phyloP scores from a whole-genome alignment of 2,329 filamentous ascomycete species.

The Colletotrichum tamarilloi region DNA sequence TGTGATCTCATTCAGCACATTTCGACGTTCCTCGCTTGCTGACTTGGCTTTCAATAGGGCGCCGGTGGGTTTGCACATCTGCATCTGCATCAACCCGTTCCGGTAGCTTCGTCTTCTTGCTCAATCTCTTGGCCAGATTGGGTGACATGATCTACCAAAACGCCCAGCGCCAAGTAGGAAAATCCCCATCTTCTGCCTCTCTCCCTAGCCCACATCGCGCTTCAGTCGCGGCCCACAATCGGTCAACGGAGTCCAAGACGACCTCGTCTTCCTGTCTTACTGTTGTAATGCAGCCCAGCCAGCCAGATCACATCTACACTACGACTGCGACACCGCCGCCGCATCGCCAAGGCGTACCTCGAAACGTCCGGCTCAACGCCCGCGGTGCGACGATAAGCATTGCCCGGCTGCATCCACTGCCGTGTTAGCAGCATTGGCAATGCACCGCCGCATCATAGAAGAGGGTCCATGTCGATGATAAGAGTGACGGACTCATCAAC shows the following conservation, averaged over 20 bases:
- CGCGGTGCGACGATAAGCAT: constrained; percentile 23
- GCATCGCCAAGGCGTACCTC: constrained; percentile 30
- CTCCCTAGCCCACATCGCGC: background rate
- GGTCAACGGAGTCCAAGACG: background rate
- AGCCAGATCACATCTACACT: constrained; percentile 3
- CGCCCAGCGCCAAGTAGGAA: constrained; percentile 20
- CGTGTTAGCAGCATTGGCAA: background rate
- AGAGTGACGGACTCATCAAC: background rate
- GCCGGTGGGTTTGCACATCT: constrained; percentile 1
- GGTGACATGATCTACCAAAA: constrained; percentile 25
- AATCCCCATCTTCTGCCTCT: background rate
- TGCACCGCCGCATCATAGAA: constrained; percentile 2
- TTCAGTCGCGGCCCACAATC: background rate
- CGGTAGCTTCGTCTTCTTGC: background rate
- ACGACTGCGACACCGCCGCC: constrained; percentile 1
- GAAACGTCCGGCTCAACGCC: constrained; percentile 12
- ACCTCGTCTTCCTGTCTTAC: background rate
- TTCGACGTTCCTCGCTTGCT: constrained; percentile 18
- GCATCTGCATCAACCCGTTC: background rate
- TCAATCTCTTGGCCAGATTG: constrained; percentile 28
- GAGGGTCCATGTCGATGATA: background rate
- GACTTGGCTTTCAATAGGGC: constrained; percentile 16
- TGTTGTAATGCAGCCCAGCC: background rate
- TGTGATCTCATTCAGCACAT: background rate
- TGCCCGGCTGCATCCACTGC: constrained; percentile 21